Evolutionary conservation across 2,329 filamentous ascomycete genomes (phyloP).

Genomic region (Davidsoniella eucalypti): DNA sequence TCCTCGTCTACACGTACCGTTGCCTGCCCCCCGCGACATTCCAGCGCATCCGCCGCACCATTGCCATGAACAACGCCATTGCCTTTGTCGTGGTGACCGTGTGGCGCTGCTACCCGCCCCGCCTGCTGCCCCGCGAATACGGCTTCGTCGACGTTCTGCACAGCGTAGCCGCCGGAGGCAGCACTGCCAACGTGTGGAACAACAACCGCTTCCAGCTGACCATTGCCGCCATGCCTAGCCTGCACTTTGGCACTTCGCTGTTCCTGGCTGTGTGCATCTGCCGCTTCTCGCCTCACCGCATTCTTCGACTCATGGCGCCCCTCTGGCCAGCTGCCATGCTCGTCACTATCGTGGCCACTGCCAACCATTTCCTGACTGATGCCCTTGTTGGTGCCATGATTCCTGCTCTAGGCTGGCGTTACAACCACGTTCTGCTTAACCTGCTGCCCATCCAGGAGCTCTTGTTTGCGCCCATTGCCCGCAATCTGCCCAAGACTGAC

Average conservation of each 20-base stretch:
- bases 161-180: constrained; percentile 15
- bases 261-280: constrained; percentile 22
- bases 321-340: constrained; percentile 28
- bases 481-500: constrained; percentile 9
- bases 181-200: constrained; percentile 22
- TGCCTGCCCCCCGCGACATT: constrained; percentile 25
- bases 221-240: constrained; percentile 32
- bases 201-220: constrained; percentile 30
- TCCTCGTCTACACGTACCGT: constrained; percentile 32
- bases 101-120: constrained; percentile 32
- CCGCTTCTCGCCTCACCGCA: constrained; percentile 25
- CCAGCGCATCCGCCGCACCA: constrained; percentile 27
- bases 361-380: constrained; percentile 25
- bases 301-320: constrained; percentile 22
- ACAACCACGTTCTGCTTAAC: constrained; percentile 17
- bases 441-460: constrained; percentile 19
- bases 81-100: constrained; percentile 30
- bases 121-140: constrained; percentile 28
- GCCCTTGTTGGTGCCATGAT: constrained; percentile 22
- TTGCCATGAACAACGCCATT: constrained; percentile 31
- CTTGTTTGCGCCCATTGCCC: constrained; percentile 15
- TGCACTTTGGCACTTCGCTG: constrained; percentile 28
- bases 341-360: constrained; percentile 25
- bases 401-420: constrained; percentile 21
- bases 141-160: constrained; percentile 32